These are phyloP conservation scores for Endoconidiophora laricicola DNA, from an alignment of 2,329 filamentous ascomycete genomes.

Conservation along the genomic window DNA sequence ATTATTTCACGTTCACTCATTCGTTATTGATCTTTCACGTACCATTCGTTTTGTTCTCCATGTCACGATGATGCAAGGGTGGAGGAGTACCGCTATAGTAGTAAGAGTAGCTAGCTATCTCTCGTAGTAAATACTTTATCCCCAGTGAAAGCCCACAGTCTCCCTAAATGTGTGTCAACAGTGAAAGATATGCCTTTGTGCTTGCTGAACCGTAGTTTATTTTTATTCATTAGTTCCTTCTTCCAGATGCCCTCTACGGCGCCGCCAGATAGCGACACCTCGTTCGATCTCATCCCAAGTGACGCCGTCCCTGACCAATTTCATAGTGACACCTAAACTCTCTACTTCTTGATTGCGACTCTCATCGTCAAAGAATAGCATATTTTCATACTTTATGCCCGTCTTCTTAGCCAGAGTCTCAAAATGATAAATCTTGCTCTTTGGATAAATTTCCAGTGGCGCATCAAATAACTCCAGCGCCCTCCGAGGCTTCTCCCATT, in stretches of 20 bases:
- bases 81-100: too few relatives aligned
- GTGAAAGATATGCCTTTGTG: too few relatives aligned
- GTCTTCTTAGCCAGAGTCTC: constrained; percentile 53
- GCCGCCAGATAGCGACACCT: constrained; percentile 69
- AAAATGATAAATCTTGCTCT: constrained; percentile 76
- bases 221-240: background rate
- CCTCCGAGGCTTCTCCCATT: constrained; percentile 22
- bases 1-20: too few relatives aligned
- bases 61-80: too few relatives aligned
- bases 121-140: too few relatives aligned
- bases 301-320: constrained; percentile 64
- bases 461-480: constrained; percentile 45
- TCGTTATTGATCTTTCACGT: too few relatives aligned
- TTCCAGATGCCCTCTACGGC: constrained; percentile 36
- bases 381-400: constrained; percentile 58
- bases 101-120: too few relatives aligned
- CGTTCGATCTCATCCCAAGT: constrained; percentile 59
- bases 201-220: too few relatives aligned
- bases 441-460: constrained; percentile 50
- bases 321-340: constrained; percentile 66
- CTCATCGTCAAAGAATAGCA: constrained; percentile 96
- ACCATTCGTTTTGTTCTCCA: too few relatives aligned
- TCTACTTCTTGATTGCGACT: constrained; percentile 68
- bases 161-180: too few relatives aligned
- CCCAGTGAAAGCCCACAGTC: too few relatives aligned